phyloP scores from a whole-genome alignment of 495 filamentous ascomycete genomes.

The Aspergillus sclerotiicarbonarius region DNA sequence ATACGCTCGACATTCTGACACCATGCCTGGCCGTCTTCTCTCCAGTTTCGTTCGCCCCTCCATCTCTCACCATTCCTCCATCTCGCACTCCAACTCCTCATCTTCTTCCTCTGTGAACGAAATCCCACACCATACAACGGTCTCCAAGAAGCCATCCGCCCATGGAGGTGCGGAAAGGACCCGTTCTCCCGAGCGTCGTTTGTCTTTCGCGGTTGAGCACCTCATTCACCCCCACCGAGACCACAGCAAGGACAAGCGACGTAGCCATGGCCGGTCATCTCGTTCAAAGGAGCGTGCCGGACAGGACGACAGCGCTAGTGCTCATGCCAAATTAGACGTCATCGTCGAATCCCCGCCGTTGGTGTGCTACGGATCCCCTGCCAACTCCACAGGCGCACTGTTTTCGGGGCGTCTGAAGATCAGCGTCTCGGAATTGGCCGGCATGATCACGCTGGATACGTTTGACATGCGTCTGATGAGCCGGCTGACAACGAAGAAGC shows the following conservation, averaged over 20 bases:
- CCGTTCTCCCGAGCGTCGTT: conserved; percentile 42
- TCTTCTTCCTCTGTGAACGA: conserved; percentile 47
- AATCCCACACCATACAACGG: conserved; percentile 22
- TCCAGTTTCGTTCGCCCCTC: conserved; percentile 46
- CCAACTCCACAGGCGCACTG: conserved; percentile 79
- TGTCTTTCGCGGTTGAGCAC: conserved; percentile 45
- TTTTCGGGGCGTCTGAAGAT: conserved; percentile 81
- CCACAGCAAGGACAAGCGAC: conserved; percentile 45
- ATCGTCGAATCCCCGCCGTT: conserved; percentile 87
- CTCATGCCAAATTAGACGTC: conserved; percentile 64
- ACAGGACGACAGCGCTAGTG: conserved; percentile 25
- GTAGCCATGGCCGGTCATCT: conserved; percentile 34
- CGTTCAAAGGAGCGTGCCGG: conserved; percentile 40
- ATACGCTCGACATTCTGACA: conserved; percentile 10
- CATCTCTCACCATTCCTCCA: conserved; percentile 36
- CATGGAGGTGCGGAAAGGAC: conserved; percentile 30
- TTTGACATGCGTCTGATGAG: conserved; percentile 68
- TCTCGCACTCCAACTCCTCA: conserved; percentile 39
- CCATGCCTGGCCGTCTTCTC: conserved; percentile 49
- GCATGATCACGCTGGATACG: conserved; percentile 59
- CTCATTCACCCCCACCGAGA: conserved; percentile 46
- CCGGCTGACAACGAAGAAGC: conserved; percentile 70
- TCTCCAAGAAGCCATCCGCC: conserved; percentile 33
- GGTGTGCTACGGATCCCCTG: conserved; percentile 73
- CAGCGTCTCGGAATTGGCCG: conserved; percentile 57